Evolutionary conservation across 2,329 filamentous ascomycete species (phyloP), one percentile per base, ranked within the genome.

Genomic region (Uncinocarpus reesii): DNA sequence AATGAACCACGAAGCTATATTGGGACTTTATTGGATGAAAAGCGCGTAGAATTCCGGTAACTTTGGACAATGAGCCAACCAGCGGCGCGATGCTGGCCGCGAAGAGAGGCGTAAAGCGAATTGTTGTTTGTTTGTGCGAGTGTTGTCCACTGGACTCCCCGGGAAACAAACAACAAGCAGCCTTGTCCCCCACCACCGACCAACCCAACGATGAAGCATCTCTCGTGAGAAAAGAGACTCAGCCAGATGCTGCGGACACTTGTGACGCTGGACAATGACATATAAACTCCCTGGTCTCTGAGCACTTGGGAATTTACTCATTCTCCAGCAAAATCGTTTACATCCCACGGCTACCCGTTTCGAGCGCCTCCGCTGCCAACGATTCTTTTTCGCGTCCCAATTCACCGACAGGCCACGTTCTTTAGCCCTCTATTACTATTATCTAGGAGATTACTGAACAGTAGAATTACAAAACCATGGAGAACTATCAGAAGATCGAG

Each of bases 401-500:
- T 6, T 29, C 26, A 34, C n/a, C 15, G 16, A 26, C 8, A 37
- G 18, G 7, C 34, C 28, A 47, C 35, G 23, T 28, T 42, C 26
- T 37, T 41, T 40, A 36, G 15, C n/a, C 20, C 26, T 15, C 13
- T 35, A 45, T 45, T 16, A 45, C 31, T 47, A 47, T 24, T 26
- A 24, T 40, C 23, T 34, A 11, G 11, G 20, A 7, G 18, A 28
- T 45, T 35, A 28, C 35, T 15, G 24, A 38, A 23, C 28, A 45
- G n/a, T 47, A 47, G 10, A 11, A 29, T 31, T 47, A 42, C 32
- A 7, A 13, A 16, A 65, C 52, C 57, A 94, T 95, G 88, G 87
- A 95, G 69, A 93, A 94, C 71, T 95, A 95, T 68, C 86, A 94
- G 71, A 93, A 93, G 73, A 78, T 95, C 62, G 88, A 95, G 73